Evolutionary conservation across 352 stramenopile species (phyloP), one percentile per base, ranked within the genome.

Genomic region (Globisporangium nodosum): DNA sequence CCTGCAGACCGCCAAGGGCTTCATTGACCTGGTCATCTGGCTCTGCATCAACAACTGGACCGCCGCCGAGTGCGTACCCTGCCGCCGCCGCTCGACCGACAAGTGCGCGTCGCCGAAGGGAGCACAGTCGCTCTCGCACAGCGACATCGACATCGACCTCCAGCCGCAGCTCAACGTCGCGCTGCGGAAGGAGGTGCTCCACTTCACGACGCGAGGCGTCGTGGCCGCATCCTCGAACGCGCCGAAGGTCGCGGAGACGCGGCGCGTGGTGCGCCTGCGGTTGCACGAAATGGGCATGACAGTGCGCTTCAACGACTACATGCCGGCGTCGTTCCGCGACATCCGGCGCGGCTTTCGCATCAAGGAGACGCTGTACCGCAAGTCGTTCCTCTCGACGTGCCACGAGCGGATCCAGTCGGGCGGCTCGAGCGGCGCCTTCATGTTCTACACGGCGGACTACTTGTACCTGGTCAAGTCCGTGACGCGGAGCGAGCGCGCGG

Each of bases 401-500:
- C 85, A 95, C 59, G 88, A 96, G 53, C 77, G 84, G 9, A 80
- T 96, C 48, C 59, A 88, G 58, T 88, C 79, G 8, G 86, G 87
- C 0, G 88, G 88, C 11, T 91, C 87, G n/a, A 91, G 74, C 50
- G 88, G 85, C 20, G 88, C 79, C 33, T 97, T 97, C 64, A 94
- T 97, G 80, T 97, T 97, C 63, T 96, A 90, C 65, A 95, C 85
- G 8, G 81, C 84, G 5, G 86, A 96, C 56, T 92, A 94, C 46
- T 65, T 79, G 3, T 96, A 89, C 52, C 65, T 97, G 45, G 86
- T 96, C 52, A 97, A 97, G 60, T 92, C 86, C 1, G 86, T 95
- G 39, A 93, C 78, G 49, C 76, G 65, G 27, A 79, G 67, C 21
- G 89, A 97, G 63, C 81, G 85, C n/a, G 71, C 70, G 30, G 78